A percentile compares a stretch with the other conserved stretches of the same genome.
Conservation (phyloP, 805 yeast species). For the Candida manassasensis region DNA sequence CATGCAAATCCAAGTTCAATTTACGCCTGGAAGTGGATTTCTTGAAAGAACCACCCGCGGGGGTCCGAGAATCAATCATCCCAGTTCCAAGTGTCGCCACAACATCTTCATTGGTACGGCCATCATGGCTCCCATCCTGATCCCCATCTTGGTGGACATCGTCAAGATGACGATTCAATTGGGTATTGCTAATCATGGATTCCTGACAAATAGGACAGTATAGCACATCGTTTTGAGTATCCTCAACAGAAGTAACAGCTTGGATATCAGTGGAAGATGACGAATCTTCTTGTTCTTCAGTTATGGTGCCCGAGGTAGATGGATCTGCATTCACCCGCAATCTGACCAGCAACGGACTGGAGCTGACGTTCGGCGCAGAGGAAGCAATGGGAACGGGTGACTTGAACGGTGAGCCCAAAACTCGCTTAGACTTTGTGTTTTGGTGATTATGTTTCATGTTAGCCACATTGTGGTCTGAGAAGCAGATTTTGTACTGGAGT, state of each 20-base stretch:
- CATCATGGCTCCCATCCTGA: too few species aligned
- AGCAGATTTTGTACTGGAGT: too few species aligned
- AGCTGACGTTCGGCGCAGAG: background rate
- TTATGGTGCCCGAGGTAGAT: background rate
- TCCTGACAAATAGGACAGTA: constrained; percentile 71
- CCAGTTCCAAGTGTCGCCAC: too few species aligned
- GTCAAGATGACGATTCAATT: constrained; percentile 69
- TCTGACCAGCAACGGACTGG: constrained; percentile 5
- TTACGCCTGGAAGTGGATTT: constrained; percentile 2
- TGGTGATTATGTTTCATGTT: background rate
- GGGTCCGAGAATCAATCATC: too few species aligned
- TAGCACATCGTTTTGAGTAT: constrained; percentile 1
- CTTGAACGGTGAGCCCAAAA: constrained; percentile 24
- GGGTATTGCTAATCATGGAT: constrained; percentile 47
- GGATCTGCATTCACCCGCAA: constrained; percentile 1
- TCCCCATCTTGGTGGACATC: constrained; percentile 48
- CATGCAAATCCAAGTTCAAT: constrained; percentile 48
- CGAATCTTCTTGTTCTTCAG: background rate
- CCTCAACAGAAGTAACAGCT: background rate
- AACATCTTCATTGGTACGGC: too few species aligned
- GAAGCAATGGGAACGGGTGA: constrained; percentile 12
- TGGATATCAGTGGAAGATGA: background rate
- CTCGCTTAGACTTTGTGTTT: constrained; percentile 9
- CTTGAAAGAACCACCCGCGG: too few species aligned
- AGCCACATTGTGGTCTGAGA: too few species aligned